Percentiles rank a stretch among this genome's conserved stretches.
phyloP scores from a whole-genome alignment of 2,329 filamentous ascomycete species.

The Capronia americana region DNA sequence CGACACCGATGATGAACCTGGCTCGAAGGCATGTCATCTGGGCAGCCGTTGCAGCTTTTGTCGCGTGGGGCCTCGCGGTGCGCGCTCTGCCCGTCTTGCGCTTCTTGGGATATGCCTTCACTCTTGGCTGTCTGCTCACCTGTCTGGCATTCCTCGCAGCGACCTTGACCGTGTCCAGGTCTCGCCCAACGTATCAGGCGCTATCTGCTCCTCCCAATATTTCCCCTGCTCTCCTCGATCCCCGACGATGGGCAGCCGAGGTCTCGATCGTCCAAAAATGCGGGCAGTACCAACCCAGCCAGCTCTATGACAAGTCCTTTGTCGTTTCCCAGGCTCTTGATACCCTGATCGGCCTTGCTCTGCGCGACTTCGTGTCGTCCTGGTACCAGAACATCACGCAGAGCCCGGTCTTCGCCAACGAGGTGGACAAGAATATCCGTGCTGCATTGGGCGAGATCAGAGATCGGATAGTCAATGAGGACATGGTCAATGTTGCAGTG shows the following conservation, averaged over 20 bases:
- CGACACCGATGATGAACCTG: slow-evolving; percentile 50
- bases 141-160: slow-evolving; percentile 67
- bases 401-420: slow-evolving; percentile 79
- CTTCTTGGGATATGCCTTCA: slow-evolving; percentile 84
- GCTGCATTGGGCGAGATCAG: slow-evolving; percentile 72
- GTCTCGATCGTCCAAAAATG: slow-evolving; percentile 68
- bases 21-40: slow-evolving; percentile 52
- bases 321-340: slow-evolving; percentile 82
- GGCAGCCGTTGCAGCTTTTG: slow-evolving; percentile 57
- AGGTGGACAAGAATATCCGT: slow-evolving; percentile 82
- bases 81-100: slow-evolving; percentile 83
- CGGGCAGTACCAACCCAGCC: slow-evolving; percentile 69
- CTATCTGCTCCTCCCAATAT: slow-evolving; percentile 51
- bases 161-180: slow-evolving; percentile 47
- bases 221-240: slow-evolving; percentile 63
- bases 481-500: slow-evolving; percentile 83
- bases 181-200: slow-evolving; percentile 49
- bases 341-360: slow-evolving; percentile 74
- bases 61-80: slow-evolving; percentile 86
- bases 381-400: slow-evolving; percentile 91
- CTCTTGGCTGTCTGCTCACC: slow-evolving; percentile 67
- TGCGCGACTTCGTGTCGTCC: slow-evolving; percentile 82
- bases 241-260: slow-evolving; percentile 73
- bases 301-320: slow-evolving; percentile 77
- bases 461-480: slow-evolving; percentile 74